Base-by-base conservation (phyloP, 1,284 basidiomycete genomes). In the Ceratobasidium sp. region DNA sequence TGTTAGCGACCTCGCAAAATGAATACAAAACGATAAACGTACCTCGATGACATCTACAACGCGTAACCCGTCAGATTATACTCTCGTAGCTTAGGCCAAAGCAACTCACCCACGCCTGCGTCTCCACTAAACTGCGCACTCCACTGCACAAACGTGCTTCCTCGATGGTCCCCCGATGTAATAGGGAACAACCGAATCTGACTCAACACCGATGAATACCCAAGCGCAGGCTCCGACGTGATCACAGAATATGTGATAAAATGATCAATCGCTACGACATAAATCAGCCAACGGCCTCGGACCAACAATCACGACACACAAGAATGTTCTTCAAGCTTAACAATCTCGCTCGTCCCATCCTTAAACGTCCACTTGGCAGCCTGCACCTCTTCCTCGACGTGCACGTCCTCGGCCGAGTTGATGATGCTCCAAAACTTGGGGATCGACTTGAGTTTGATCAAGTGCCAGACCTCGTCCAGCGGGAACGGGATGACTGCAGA, bases 361-460 rank as follows among this genome's bases (percentile, higher is more conserved):
- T 73, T 73, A 22, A 73, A 73, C 37, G 57, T 64, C 70, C 70
- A 73, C 32, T 52, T 62, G 11, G 70, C 70, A 62, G 59, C 70
- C 22, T 73, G 44, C 1, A 62, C 70, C 9, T 73, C 70, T n/a
- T 73, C 70, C 44, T 62, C 17, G 29, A 52, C 70, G n/a, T 71
- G 61, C 40, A 73, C 70, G 25, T 73, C 70, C 70, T 73, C 59
- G 22, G 70, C 44, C 29, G 70, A 62, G 11, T n/a, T 29, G 32
- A 73, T 64, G 32, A 73, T 46, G 46, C 70, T 73, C 70, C 70
- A 73, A 34, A 73, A 73, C 46, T 62, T 46, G 22, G 70, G 70
- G 70, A 73, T 73, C 59, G 70, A 73, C 46, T 73, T 73, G 70
- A 73, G 70, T 46, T 73, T 73, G 25, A 73, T 25, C 59, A 73